A percentile compares a stretch with the other conserved stretches of the same genome.
These are phyloP conservation scores for Sodiomyces alkalinus DNA, from an alignment of 2,329 filamentous ascomycete species.

Conservation along the genomic window DNA sequence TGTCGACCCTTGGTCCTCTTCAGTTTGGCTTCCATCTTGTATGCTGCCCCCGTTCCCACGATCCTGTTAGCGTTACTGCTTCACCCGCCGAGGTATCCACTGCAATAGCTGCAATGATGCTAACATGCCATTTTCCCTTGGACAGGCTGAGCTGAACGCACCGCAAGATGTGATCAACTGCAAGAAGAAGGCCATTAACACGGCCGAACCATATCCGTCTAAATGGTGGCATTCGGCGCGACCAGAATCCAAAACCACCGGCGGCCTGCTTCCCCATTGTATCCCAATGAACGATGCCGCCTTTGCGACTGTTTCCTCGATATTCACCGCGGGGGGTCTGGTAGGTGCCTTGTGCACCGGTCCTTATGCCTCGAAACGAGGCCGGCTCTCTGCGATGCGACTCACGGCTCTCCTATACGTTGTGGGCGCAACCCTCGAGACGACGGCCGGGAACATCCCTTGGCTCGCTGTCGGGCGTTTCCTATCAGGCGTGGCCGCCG, in stretches of 20 bases:
- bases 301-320: slow-evolving; percentile 76
- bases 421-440: slow-evolving; percentile 60
- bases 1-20: slow-evolving; percentile 72
- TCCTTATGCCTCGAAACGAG: slow-evolving; percentile 61
- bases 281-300: slow-evolving; percentile 73
- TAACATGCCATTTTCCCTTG: too few relatives aligned
- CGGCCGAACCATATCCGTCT: too few relatives aligned
- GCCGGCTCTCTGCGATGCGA: slow-evolving; percentile 62
- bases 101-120: too few relatives aligned
- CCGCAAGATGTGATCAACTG: slow-evolving; percentile 91
- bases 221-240: too few relatives aligned
- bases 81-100: not conserved
- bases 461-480: slow-evolving; percentile 61
- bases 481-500: slow-evolving; percentile 69
- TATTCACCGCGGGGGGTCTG: slow-evolving; percentile 83
- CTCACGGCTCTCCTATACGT: slow-evolving; percentile 64
- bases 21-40: slow-evolving; percentile 93
- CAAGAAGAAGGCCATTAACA: slow-evolving; percentile 34
- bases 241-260: slow-evolving; percentile 10
- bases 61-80: too few relatives aligned
- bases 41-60: slow-evolving; percentile 18
- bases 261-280: slow-evolving; percentile 49
- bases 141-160: slow-evolving; percentile 81
- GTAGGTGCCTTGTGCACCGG: slow-evolving; percentile 69
- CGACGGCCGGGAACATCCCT: slow-evolving; percentile 50